phyloP scores from a whole-genome alignment of 2,329 filamentous ascomycete genomes.

The Aspergillus ruber region DNA sequence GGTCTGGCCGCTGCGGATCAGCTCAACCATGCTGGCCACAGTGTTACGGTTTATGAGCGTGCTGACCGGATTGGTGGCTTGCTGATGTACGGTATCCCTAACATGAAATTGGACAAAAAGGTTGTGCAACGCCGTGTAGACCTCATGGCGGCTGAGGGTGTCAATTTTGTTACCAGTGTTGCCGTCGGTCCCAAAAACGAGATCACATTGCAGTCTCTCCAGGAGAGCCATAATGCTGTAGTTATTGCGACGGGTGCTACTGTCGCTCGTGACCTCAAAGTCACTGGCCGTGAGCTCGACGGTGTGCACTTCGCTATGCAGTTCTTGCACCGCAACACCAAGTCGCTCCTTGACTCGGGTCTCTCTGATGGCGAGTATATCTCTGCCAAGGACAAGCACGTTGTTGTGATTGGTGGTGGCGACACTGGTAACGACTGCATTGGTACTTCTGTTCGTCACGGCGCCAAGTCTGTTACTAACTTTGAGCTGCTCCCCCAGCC shows the following conservation, averaged over 20 bases:
- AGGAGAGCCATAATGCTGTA: slow-evolving; percentile 70
- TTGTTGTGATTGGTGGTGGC: slow-evolving; percentile 94
- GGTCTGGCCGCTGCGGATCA: slow-evolving; percentile 89
- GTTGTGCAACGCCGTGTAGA: slow-evolving; percentile 92
- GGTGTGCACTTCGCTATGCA: slow-evolving; percentile 97
- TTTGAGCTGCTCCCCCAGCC: slow-evolving; percentile 94
- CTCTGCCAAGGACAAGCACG: slow-evolving; percentile 90
- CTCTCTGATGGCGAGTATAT: slow-evolving; percentile 80
- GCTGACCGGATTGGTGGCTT: slow-evolving; percentile 84
- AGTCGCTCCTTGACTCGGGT: slow-evolving; percentile 89
- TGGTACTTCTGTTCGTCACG: slow-evolving; percentile 90
- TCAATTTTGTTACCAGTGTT: slow-evolving; percentile 73
- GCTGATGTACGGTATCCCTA: slow-evolving; percentile 97
- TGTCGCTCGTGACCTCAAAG: slow-evolving; percentile 85
- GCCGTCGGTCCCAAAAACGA: slow-evolving; percentile 69
- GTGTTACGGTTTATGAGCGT: slow-evolving; percentile 85
- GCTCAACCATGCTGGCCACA: slow-evolving; percentile 86
- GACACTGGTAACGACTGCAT: slow-evolving; percentile 98
- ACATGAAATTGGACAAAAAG: slow-evolving; percentile 99
- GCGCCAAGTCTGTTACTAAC: slow-evolving; percentile 92
- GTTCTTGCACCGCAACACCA: slow-evolving; percentile 95
- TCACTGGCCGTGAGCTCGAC: slow-evolving; percentile 78
- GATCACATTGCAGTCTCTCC: slow-evolving; percentile 63
- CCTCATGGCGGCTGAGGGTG: slow-evolving; percentile 85
- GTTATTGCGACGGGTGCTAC: slow-evolving; percentile 90